Percentiles rank a stretch among this genome's conserved stretches.
Evolutionary conservation across 345 rosid species (phyloP).

Genomic region (Salix koriyanagi): DNA sequence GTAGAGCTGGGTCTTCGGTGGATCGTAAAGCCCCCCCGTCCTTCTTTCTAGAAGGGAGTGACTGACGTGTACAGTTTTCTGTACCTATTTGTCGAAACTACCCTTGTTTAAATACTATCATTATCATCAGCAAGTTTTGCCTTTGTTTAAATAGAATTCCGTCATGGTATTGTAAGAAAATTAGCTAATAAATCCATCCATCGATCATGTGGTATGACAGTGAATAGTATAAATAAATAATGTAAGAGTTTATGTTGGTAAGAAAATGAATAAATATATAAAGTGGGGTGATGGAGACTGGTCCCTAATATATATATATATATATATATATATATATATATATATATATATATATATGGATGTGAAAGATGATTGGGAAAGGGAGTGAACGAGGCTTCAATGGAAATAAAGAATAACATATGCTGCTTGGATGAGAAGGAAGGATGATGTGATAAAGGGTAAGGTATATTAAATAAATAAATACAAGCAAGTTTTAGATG

Average conservation of each 20-base stretch:
- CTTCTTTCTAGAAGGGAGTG: not conserved
- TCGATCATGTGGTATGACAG: not conserved
- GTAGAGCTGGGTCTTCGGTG: constrained; percentile 15
- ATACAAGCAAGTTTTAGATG: too few species aligned
- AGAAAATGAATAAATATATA: too few species aligned
- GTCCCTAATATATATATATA: not conserved
- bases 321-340: too few species aligned
- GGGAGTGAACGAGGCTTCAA: not conserved
- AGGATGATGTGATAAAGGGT: not conserved
- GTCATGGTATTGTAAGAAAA: too few species aligned
- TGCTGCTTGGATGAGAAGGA: not conserved
- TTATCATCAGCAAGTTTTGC: not conserved
- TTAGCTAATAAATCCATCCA: not conserved
- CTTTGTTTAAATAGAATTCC: not conserved
- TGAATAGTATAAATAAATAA: not conserved
- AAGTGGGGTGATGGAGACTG: not conserved
- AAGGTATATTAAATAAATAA: not conserved
- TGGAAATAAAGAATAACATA: not conserved
- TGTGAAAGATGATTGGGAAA: not conserved
- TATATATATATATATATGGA: not conserved
- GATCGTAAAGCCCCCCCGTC: not conserved
- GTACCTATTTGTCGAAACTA: not conserved
- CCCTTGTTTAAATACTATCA: not conserved
- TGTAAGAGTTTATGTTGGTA: not conserved
- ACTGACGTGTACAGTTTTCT: not conserved